Evolutionary conservation across 805 yeast species (phyloP).

Genomic region (Starmera dryadoides): DNA sequence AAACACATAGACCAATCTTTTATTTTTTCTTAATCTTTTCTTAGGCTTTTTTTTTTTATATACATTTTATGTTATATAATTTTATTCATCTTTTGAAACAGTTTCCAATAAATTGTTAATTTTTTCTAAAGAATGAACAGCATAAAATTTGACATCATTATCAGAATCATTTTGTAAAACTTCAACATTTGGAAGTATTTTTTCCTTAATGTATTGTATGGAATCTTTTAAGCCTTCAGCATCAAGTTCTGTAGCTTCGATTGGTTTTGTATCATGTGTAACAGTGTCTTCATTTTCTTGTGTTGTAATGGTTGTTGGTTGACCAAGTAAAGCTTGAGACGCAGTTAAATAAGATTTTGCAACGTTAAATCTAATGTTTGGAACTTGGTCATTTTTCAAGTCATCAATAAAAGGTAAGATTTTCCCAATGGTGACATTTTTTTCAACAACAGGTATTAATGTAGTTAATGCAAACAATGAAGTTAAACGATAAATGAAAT

Average conservation of each 20-base stretch:
- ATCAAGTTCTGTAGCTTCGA: neutral
- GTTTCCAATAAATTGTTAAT: slow-evolving; percentile 4
- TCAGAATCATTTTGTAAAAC: slow-evolving; percentile 66
- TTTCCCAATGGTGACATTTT: slow-evolving; percentile 48
- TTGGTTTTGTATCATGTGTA: slow-evolving; percentile 19
- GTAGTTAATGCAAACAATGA: slow-evolving; percentile 83
- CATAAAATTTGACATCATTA: slow-evolving; percentile 84
- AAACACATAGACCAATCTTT: too few species aligned
- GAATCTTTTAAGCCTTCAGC: slow-evolving; percentile 11
- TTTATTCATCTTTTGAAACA: neutral
- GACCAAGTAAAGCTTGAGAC: slow-evolving; percentile 41
- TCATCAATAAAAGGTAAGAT: slow-evolving; percentile 75
- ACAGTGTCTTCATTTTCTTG: slow-evolving; percentile 7
- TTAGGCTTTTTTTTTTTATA: too few species aligned
- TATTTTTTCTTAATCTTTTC: too few species aligned
- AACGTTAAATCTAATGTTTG: slow-evolving; percentile 91
- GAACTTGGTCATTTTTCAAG: slow-evolving; percentile 74
- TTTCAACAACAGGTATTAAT: slow-evolving; percentile 63
- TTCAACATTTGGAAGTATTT: slow-evolving; percentile 60
- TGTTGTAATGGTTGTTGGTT: slow-evolving; percentile 9
- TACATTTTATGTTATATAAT: too few species aligned
- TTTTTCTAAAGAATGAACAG: slow-evolving; percentile 51
- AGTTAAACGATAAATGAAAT: slow-evolving; percentile 89
- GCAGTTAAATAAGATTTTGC: slow-evolving; percentile 74
- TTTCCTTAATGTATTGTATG: slow-evolving; percentile 33